Base-by-base conservation (phyloP, 106 monocot genomes). In the Phalaenopsis equestris region DNA sequence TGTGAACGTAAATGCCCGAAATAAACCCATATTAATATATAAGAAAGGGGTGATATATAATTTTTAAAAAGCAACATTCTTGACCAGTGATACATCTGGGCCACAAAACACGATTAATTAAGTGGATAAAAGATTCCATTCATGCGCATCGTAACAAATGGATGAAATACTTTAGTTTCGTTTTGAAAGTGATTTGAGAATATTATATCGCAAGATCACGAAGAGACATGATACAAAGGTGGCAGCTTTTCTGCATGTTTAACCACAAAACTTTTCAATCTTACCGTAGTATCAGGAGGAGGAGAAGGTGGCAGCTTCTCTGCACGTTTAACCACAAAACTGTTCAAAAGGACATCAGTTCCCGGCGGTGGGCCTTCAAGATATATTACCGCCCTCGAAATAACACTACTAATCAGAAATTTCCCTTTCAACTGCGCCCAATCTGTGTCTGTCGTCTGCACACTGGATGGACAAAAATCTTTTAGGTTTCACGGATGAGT, bases 361-460 rank as follows among this genome's bases (percentile, higher is more conserved):
- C 90, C 92, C 14, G 87, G 68, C 1, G 96, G 96, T 15, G 97
- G 94, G 15, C 97, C 97, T 84, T 97, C 97, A 1, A 97, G 76
- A 77, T 78, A 97, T 21, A 97, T 84, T 16, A 92, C 80, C 3
- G 84, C 90, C 82, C 86, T 94, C 47, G 97, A 89, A 81, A 81
- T 82, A 6, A 42, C 56, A 15, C 84, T 83, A 81, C 90, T 94
- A 38, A 97, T 75, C 2, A 97, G 88, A 81, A 97, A 92, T 76
- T 92, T 97, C 2, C 97, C 97, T 38, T 92, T 92, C 78, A 97
- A 67, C 41, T 88, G 86, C 46, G 80, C 84, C 97, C 97, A 97
- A 17, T 94, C 92, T 55, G 86, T 90, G 47, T 94, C 94, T 81
- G 97, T 80, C 77, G 89, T 90, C 81, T 87, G 94, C 82, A 79